These are phyloP conservation scores for Glaciozyma martinii DNA, from an alignment of 768 basidiomycete species.

Conservation along the genomic window DNA sequence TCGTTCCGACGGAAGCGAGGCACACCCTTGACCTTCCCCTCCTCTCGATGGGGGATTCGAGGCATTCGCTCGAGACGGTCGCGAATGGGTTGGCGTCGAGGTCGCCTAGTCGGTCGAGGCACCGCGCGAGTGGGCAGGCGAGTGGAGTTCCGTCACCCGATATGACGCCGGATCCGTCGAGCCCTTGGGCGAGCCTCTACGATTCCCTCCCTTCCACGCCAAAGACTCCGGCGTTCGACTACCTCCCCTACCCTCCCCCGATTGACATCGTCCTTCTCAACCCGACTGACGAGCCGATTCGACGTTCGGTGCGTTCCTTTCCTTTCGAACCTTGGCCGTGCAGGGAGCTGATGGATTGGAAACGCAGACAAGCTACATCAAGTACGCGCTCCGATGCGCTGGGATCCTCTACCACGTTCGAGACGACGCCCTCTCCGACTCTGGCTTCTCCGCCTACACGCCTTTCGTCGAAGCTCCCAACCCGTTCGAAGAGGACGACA, in stretches of 20 bases:
- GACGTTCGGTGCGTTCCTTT: slow-evolving; percentile 18
- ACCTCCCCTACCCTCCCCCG: slow-evolving; percentile 6
- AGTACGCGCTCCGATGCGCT: slow-evolving; percentile 37
- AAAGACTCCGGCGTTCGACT: neutral
- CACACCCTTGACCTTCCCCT: slow-evolving; percentile 37
- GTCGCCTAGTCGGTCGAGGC: neutral
- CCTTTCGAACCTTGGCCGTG: no score
- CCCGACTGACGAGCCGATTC: slow-evolving; percentile 34
- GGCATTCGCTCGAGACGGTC: neutral
- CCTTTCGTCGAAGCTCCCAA: neutral
- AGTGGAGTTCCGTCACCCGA: neutral
- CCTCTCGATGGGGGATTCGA: neutral
- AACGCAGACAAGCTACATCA: slow-evolving; percentile 34
- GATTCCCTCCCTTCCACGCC: slow-evolving; percentile 3
- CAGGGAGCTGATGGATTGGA: no score
- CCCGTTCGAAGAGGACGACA: slow-evolving; percentile 1
- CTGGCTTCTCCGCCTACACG: slow-evolving; percentile 9
- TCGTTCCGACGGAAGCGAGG: slow-evolving; percentile 38
- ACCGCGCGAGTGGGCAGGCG: no score
- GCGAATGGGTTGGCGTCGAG: neutral
- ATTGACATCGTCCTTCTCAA: slow-evolving; percentile 33
- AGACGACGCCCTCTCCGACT: neutral
- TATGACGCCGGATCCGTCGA: slow-evolving; percentile 1
- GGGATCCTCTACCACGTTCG: slow-evolving; percentile 38
- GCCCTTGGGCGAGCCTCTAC: neutral